phyloP scores from a whole-genome alignment of 192 early-diverging fungal genomes.

The Backusella morwellensis region DNA sequence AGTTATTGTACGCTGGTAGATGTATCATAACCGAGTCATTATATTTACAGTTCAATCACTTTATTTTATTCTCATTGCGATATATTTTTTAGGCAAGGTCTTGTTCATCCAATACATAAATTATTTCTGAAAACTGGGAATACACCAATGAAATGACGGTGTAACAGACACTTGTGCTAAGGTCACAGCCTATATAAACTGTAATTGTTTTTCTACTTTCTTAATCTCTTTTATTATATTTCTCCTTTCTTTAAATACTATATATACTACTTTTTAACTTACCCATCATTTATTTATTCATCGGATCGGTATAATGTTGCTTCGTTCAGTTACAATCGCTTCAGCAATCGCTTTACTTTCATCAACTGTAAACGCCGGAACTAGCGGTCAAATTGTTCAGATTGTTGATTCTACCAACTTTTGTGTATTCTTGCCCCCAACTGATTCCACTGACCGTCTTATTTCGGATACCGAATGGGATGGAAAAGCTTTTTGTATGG shows the following conservation, averaged over 20 bases:
- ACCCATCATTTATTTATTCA: background rate
- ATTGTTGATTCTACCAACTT: slow-evolving; percentile 34
- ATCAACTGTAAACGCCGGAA: background rate
- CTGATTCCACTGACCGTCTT: slow-evolving; percentile 22
- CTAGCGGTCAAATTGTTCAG: slow-evolving; percentile 25
- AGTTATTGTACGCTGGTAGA: background rate
- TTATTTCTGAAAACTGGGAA: background rate
- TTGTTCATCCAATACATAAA: background rate
- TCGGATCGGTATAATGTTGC: background rate
- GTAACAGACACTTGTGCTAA: background rate
- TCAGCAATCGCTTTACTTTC: background rate
- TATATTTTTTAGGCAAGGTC: background rate
- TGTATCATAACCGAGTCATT: too few relatives aligned
- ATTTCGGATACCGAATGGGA: slow-evolving; percentile 41
- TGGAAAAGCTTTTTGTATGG: slow-evolving; percentile 46
- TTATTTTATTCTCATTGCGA: background rate
- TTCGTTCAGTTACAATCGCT: background rate
- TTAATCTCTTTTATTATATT: background rate
- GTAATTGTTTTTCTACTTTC: background rate
- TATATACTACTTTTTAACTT: background rate
- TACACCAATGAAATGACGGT: background rate
- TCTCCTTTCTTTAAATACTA: background rate
- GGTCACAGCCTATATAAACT: background rate
- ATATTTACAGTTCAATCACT: background rate
- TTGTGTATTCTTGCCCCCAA: slow-evolving; percentile 42